Evolutionary conservation across 768 basidiomycete species (phyloP), one percentile per base, ranked within the genome.

Genomic region (Rhizopogon rudus): DNA sequence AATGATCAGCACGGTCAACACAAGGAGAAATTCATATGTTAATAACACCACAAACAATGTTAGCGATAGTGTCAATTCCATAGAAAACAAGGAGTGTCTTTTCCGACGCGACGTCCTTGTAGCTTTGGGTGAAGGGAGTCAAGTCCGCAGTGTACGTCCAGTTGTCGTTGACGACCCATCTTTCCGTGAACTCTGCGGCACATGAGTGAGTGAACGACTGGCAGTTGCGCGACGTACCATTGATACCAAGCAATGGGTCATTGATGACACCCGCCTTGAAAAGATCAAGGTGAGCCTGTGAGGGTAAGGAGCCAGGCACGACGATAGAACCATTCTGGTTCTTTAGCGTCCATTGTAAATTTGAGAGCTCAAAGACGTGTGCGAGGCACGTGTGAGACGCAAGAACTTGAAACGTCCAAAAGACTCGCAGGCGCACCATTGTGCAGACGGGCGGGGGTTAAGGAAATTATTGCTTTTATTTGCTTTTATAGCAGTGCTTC

Each of bases 101-200:
- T 25, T 72, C 62, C 7, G 62, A 59, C 33, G 60, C 37, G 22
- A 40, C 51, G 1, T 64, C 43, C 16, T 63, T 51, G 20, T 69
- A 49, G 6, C 60, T 63, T 44, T 65, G 51, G 22, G 71, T 60
- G 54, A 81, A 73, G 6, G 81, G 78, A 1, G 75, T 62, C 37
- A 83, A 54, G 60, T 81, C 79, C 3, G 81, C 79, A 0, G 79
- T 81, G 58, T 82, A 82, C 0, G 79, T 81, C 81, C 83, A 84
- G 54, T 80, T 79, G 53, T 83, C 81, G 50, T 77, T 68, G 31
- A 75, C 73, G 45, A 83, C 69, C 81, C 81, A 83, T 57, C 82
- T 71, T 60, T 82, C 73, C 1, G 77, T 78, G 56, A 78, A 81
- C 54, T 83, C 80, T 82, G 46, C 31, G 14, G 9, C 13, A 13